These are phyloP conservation scores for Boletus reticuloceps DNA, from an alignment of 768 basidiomycete species.

Conservation along the genomic window DNA sequence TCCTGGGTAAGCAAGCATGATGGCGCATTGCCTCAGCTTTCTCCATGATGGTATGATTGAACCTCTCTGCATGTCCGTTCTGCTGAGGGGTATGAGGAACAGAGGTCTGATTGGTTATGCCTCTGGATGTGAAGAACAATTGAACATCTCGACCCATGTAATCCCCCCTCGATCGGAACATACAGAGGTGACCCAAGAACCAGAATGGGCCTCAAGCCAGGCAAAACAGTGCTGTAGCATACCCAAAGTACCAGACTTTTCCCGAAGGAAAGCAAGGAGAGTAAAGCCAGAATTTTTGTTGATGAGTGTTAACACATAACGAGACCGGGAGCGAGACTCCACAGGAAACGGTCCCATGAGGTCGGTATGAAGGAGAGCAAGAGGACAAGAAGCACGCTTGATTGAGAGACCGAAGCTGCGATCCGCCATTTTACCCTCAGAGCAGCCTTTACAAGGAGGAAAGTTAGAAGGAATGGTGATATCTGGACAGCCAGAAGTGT, in stretches of 20 bases:
- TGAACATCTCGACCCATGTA: neutral
- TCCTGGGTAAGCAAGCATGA: neutral
- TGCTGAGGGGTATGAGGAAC: neutral
- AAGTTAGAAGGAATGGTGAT: no score
- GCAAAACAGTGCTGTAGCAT: rapidly evolving
- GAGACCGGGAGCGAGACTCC: neutral
- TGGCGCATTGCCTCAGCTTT: neutral
- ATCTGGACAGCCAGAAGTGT: neutral
- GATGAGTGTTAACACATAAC: neutral
- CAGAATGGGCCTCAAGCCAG: neutral
- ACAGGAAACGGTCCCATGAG: neutral
- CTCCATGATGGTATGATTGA: neutral
- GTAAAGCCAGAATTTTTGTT: neutral
- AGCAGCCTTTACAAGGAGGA: no score
- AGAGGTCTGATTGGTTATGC: neutral
- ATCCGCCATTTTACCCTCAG: neutral
- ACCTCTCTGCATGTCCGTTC: neutral
- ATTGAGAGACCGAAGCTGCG: neutral
- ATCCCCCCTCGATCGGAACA: neutral
- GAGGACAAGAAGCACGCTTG: neutral
- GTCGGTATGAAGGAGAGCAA: neutral
- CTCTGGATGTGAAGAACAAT: neutral
- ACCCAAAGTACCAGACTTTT: neutral
- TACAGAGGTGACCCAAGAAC: neutral
- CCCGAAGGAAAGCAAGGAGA: neutral